Percentiles rank a stretch among this genome's conserved stretches.
These are phyloP conservation scores for Magnusiomyces paraingens DNA, from an alignment of 1,139 yeast genomes.

Conservation along the genomic window DNA sequence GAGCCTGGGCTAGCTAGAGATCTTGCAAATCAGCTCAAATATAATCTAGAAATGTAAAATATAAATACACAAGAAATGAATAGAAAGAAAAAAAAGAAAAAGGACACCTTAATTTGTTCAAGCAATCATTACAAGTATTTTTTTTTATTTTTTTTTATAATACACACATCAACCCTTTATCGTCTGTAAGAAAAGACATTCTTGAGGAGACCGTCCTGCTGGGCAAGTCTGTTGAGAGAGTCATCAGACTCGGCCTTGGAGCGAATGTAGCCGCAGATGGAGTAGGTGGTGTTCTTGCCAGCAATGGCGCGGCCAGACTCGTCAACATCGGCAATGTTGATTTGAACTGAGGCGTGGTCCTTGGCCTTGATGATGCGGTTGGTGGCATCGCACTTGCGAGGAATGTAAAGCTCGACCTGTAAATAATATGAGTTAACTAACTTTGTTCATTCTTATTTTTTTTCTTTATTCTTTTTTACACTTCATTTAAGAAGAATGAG, in stretches of 20 bases:
- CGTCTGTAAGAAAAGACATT: slow-evolving; percentile 99
- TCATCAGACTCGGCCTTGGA: slow-evolving; percentile 95
- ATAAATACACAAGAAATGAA: no score
- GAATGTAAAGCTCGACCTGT: slow-evolving; percentile 99
- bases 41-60: no score
- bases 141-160: no score
- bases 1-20: no score
- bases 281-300: slow-evolving; percentile 90
- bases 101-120: no score
- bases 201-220: slow-evolving; percentile 96
- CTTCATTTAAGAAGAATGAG: neutral
- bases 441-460: neutral
- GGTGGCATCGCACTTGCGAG: slow-evolving; percentile 99
- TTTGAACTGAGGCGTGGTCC: slow-evolving; percentile 98
- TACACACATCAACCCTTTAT: slow-evolving; percentile 42
- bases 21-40: no score
- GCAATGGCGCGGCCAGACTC: slow-evolving; percentile 94
- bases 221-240: slow-evolving; percentile 98
- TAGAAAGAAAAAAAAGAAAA: no score
- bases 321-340: slow-evolving; percentile 82
- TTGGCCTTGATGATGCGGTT: slow-evolving; percentile 99
- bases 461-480: neutral
- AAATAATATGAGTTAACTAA: neutral
- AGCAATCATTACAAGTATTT: no score
- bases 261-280: slow-evolving; percentile 93